Conservation (phyloP, 176 grass and related monocot genomes). For the Calamus simplicifolius region DNA sequence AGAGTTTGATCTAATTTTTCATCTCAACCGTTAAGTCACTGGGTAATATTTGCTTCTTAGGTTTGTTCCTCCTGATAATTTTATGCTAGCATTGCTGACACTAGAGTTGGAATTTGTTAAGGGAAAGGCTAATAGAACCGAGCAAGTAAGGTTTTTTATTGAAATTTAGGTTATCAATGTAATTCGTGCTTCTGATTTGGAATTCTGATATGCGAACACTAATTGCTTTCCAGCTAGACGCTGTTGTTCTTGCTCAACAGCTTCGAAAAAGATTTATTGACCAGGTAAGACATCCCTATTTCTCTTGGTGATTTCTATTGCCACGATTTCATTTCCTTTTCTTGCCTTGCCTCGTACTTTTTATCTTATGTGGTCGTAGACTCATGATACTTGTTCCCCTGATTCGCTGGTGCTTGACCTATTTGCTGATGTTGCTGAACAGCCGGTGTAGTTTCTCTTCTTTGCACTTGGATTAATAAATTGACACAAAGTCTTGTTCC, state of each 20-base stretch:
- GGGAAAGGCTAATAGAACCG: constrained; percentile 45
- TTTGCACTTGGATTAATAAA: too few relatives aligned
- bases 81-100: constrained; percentile 70
- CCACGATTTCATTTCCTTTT: too few relatives aligned
- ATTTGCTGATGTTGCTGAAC: neutral
- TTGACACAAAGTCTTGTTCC: too few relatives aligned
- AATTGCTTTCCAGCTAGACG: constrained; percentile 61
- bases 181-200: constrained; percentile 4
- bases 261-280: constrained; percentile 71
- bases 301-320: neutral
- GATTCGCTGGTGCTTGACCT: neutral
- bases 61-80: constrained; percentile 72
- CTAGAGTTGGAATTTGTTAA: constrained; percentile 78
- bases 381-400: too few relatives aligned
- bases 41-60: constrained; percentile 32
- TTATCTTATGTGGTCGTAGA: too few relatives aligned
- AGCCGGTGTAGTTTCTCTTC: too few relatives aligned
- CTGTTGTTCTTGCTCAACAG: constrained; percentile 80
- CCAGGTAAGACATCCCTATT: constrained; percentile 43
- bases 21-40: constrained; percentile 5
- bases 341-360: too few relatives aligned
- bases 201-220: neutral
- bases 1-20: too few relatives aligned
- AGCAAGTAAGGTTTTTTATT: constrained; percentile 41
- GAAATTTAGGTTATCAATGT: constrained; percentile 4